A percentile compares a stretch with the other conserved stretches of the same genome.
Conservation (phyloP, 2,329 filamentous ascomycete genomes). For the Dryadomyces quercus-mongolicae region DNA sequence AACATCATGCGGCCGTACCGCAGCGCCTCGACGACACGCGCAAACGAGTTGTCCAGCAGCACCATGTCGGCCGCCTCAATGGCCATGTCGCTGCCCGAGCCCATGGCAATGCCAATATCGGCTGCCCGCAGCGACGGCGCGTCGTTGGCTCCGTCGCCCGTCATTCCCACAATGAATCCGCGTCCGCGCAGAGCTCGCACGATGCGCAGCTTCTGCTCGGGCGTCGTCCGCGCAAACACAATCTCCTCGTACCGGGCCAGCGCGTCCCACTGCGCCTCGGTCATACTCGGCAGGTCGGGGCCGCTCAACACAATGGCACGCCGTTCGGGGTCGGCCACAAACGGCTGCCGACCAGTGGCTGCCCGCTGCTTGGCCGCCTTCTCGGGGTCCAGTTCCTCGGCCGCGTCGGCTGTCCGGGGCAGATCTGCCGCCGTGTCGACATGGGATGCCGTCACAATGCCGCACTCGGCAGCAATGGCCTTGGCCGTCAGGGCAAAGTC, state of each 20-base stretch:
- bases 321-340: constrained; percentile 12
- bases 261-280: constrained; percentile 55
- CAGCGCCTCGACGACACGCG: constrained; percentile 59
- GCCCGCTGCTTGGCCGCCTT: no score
- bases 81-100: constrained; percentile 70
- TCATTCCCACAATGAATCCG: constrained; percentile 64
- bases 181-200: constrained; percentile 60
- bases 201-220: constrained; percentile 68
- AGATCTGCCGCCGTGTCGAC: constrained; percentile 40
- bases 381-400: no score
- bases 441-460: constrained; percentile 43
- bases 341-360: background rate
- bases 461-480: constrained; percentile 60
- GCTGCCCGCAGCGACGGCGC: constrained; percentile 68
- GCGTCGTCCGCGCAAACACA: constrained; percentile 65
- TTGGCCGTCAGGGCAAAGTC: constrained; percentile 66
- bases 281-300: constrained; percentile 52
- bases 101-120: constrained; percentile 74
- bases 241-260: constrained; percentile 56
- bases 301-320: constrained; percentile 52
- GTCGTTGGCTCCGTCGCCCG: constrained; percentile 81
- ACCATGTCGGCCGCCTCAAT: constrained; percentile 75
- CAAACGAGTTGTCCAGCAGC: constrained; percentile 57
- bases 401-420: background rate
- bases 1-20: constrained; percentile 65